Base-by-base conservation (phyloP, 2,329 filamentous ascomycete genomes). In the Trichoderma breve region DNA sequence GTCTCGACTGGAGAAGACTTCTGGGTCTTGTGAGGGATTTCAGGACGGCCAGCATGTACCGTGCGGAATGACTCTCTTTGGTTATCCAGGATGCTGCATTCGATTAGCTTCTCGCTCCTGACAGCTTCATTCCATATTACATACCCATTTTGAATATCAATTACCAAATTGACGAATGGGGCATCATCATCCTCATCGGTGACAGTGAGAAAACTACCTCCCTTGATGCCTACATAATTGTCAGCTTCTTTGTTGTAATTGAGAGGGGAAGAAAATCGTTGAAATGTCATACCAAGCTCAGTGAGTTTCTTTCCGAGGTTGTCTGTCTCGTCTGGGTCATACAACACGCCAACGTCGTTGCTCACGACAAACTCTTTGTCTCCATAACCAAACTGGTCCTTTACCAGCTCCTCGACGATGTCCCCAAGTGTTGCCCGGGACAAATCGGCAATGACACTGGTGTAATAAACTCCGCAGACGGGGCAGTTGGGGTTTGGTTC, bases 311-410 rank as follows among this genome's bases (percentile, higher is more conserved):
- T 97, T 1, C 85, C 81, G 1, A 98, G 84, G 77, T 98, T 97
- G 71, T 97, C 93, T 5, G 93, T 93, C 77, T 97, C 89, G 71
- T 98, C 96, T 0, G 91, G 89, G 77, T 98, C 96, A 77, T 97
- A 98, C 55, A 98, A 86, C n/a, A 95, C 86, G 65, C 91, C 91
- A 11, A 88, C 85, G 7, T 94, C 91, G 71, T 89, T 94, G 78
- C 88, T 92, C 72, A 98, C 84, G 4, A 91, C 91, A 74, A 98
- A 89, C 67, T 97, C 94, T 72, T 85, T 88, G 32, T 94, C 90
- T 6, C 90, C 89, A 78, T 96, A 98, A 4, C 91, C 91, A 2
- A 98, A 83, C 74, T 93, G 86, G 4, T 83, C 76, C 74, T 89
- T 90, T 60, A 98, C 83, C 55, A 97, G 87, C 58, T 88, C 88